A percentile compares a stretch with the other conserved stretches of the same genome.
These are phyloP conservation scores for Schoenoplectus triqueter DNA, from an alignment of 202 grass and related monocot genomes.

Conservation along the genomic window DNA sequence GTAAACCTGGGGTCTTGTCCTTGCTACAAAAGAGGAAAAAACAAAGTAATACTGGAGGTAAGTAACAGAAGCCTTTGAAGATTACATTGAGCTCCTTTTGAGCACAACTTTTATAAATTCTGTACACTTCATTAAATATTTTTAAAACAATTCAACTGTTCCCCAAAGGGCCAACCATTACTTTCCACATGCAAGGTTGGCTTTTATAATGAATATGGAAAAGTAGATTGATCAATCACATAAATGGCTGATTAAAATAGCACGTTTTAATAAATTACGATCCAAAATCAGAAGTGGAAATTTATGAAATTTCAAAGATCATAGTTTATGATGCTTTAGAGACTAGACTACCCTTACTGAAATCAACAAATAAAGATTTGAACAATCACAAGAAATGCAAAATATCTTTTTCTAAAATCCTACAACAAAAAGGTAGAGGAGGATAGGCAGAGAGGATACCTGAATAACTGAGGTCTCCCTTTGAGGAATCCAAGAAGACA, in stretches of 20 bases:
- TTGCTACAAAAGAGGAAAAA: conserved; percentile 51
- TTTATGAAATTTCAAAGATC: not conserved
- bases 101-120: not conserved
- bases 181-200: not conserved
- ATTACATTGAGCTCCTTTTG: not conserved
- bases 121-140: not conserved
- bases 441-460: conserved; percentile 40
- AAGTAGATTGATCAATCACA: conserved; percentile 1
- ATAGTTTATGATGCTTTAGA: not conserved
- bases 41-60: conserved; percentile 31
- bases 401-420: not conserved
- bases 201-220: not conserved
- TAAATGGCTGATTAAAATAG: not conserved
- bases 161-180: not conserved
- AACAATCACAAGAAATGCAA: conserved; percentile 34
- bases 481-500: conserved; percentile 90
- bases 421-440: conserved; percentile 20
- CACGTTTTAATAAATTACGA: not conserved
- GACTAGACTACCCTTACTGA: conserved; percentile 19
- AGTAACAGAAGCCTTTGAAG: not conserved
- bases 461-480: conserved; percentile 49
- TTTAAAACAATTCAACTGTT: not conserved
- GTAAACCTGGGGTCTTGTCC: conserved; percentile 88
- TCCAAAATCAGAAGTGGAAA: not conserved
- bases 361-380: conserved; percentile 26